Percentiles rank a stretch among this genome's conserved stretches.
phyloP scores from a whole-genome alignment of 2,329 filamentous ascomycete genomes.

The Arthroderma sp. region DNA sequence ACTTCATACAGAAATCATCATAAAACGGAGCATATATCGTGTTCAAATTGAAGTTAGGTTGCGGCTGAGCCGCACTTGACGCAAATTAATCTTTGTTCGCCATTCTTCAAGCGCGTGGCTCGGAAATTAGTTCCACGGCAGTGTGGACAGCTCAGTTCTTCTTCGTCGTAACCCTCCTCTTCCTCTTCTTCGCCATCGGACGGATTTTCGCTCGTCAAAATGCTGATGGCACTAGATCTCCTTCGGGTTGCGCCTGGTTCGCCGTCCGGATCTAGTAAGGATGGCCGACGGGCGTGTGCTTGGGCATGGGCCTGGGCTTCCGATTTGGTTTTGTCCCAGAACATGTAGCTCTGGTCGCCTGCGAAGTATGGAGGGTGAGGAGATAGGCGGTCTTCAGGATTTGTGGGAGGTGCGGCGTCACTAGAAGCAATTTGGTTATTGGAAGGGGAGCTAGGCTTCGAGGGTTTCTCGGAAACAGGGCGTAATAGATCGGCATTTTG shows the following conservation, averaged over 20 bases:
- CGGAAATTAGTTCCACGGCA: slow-evolving; percentile 53
- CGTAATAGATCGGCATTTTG: too few relatives aligned
- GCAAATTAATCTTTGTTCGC: slow-evolving; percentile 47
- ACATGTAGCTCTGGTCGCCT: slow-evolving; percentile 40
- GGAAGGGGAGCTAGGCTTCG: too few relatives aligned
- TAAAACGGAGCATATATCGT: too few relatives aligned
- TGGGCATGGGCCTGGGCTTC: slow-evolving; percentile 22
- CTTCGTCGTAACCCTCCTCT: slow-evolving; percentile 40
- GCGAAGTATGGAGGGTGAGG: slow-evolving; percentile 36
- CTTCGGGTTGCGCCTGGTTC: slow-evolving; percentile 13
- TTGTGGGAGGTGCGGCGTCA: too few relatives aligned
- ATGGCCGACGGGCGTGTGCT: slow-evolving; percentile 9
- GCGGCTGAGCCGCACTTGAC: slow-evolving; percentile 33
- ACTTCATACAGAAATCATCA: too few relatives aligned
- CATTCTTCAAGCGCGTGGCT: slow-evolving; percentile 41
- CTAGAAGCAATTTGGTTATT: too few relatives aligned
- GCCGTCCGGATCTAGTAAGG: not conserved
- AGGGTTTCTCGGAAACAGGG: too few relatives aligned
- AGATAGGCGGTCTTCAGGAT: not conserved
- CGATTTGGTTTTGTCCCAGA: slow-evolving; percentile 37
- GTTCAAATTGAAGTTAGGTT: not conserved
- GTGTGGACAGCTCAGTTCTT: slow-evolving; percentile 42
- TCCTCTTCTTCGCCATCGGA: slow-evolving; percentile 30
- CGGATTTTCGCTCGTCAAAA: slow-evolving; percentile 2
- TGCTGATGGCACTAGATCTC: slow-evolving; percentile 6